Percentiles rank a stretch among this genome's conserved stretches.
Conservation (phyloP, 164 flowering plant species). For the Pachysandra terminalis region DNA sequence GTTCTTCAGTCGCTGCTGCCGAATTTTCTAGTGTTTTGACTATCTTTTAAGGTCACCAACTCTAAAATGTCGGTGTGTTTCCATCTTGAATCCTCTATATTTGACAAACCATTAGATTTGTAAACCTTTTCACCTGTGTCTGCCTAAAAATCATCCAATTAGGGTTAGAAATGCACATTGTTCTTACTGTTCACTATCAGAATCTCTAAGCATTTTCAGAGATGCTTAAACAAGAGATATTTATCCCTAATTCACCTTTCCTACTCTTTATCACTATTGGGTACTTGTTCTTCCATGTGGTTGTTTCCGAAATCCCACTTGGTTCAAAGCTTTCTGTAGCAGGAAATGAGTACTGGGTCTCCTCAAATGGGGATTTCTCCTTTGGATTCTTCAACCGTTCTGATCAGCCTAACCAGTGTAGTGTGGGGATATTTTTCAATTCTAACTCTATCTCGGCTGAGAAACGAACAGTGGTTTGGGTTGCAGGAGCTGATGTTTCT, state of each 20-base stretch:
- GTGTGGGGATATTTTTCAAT: conserved; percentile 53
- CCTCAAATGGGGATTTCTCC: conserved; percentile 61
- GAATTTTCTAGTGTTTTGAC: conserved; percentile 18
- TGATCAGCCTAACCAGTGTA: conserved; percentile 37
- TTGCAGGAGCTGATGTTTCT: conserved; percentile 49
- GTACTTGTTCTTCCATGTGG: conserved; percentile 23
- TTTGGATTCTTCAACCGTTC: conserved; percentile 53
- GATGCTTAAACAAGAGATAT: conserved; percentile 23
- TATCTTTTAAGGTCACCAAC: conserved; percentile 20
- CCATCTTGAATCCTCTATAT: conserved; percentile 1
- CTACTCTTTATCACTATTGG: conserved; percentile 20
- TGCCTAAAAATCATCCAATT: conserved; percentile 6
- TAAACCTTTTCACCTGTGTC: conserved; percentile 1
- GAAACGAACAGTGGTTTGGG: conserved; percentile 55
- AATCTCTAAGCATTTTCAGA: conserved; percentile 12
- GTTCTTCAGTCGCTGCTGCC: conserved; percentile 13
- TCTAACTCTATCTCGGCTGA: conserved; percentile 39
- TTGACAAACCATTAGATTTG: conserved; percentile 9
- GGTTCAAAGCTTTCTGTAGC: conserved; percentile 50
- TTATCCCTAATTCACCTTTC: conserved; percentile 5
- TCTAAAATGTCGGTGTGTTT: conserved; percentile 4
- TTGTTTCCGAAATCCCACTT: conserved; percentile 37
- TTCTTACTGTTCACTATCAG: neutral
- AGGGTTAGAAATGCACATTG: neutral
- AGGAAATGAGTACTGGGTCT: conserved; percentile 51